Evolutionary conservation across 2,329 filamentous ascomycete genomes (phyloP).

Genomic region (Colletotrichum godetiae): DNA sequence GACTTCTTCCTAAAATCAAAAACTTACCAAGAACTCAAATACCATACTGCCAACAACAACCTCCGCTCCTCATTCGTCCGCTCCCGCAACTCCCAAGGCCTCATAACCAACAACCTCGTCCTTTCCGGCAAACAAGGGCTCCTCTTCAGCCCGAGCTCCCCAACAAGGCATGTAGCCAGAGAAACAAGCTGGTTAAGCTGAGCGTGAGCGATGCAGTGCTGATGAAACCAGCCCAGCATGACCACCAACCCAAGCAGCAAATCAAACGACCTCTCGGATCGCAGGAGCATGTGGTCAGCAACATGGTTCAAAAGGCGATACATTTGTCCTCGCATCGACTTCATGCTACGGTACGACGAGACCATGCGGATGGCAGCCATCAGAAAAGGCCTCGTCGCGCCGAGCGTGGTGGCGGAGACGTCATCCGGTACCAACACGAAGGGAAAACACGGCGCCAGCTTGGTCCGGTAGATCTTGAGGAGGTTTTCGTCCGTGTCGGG

Average conservation of each 20-base stretch:
- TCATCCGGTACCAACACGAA: conserved; percentile 57
- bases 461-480: conserved; percentile 55
- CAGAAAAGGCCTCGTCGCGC: conserved; percentile 56
- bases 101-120: conserved; percentile 54
- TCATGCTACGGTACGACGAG: conserved; percentile 57
- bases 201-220: conserved; percentile 64
- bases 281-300: conserved; percentile 60
- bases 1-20: accelerated
- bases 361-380: conserved; percentile 63
- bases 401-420: conserved; percentile 50
- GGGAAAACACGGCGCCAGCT: conserved; percentile 56
- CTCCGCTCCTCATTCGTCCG: conserved; percentile 64
- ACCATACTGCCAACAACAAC: conserved; percentile 65
- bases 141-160: conserved; percentile 59
- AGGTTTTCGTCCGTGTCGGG: conserved; percentile 60
- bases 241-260: conserved; percentile 61
- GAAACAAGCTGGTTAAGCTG: conserved; percentile 64
- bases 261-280: conserved; percentile 62
- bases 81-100: conserved; percentile 49
- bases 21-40: conserved; percentile 63
- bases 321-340: conserved; percentile 62
- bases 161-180: conserved; percentile 58
- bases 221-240: conserved; percentile 63
- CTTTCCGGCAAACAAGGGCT: conserved; percentile 54
- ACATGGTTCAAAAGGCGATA: conserved; percentile 58